phyloP scores from a whole-genome alignment of 202 grass and related monocot species.

The Dendrocalamus latiflorus region DNA sequence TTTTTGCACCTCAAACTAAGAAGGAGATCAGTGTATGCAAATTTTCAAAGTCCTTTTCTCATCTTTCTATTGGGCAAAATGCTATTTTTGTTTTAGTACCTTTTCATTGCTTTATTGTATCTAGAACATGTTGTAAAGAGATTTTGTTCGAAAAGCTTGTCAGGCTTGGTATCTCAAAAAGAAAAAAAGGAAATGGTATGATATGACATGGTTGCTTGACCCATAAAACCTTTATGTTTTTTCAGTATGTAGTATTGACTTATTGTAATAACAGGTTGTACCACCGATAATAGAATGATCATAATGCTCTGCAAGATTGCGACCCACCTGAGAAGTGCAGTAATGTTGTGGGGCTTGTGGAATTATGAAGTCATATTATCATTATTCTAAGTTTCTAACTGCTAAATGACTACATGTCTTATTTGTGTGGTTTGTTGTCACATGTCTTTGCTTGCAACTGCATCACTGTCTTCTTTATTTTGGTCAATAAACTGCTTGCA shows the following conservation, averaged over 20 bases:
- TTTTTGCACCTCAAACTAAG: slow-evolving; percentile 92
- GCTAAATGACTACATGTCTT: background rate
- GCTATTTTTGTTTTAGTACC: background rate
- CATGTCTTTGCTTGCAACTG: background rate
- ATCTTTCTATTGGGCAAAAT: background rate
- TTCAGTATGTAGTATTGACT: background rate
- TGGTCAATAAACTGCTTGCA: background rate
- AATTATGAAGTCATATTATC: background rate
- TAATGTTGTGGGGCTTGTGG: background rate
- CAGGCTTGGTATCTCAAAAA: background rate
- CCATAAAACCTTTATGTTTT: background rate
- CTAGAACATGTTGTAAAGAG: background rate
- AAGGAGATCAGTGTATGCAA: slow-evolving; percentile 95
- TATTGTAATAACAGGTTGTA: background rate
- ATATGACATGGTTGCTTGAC: background rate
- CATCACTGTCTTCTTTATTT: background rate
- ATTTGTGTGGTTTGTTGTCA: background rate
- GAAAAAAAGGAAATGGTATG: background rate
- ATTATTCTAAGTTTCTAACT: background rate
- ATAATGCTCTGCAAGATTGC: background rate
- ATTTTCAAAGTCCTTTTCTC: background rate
- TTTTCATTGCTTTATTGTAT: background rate
- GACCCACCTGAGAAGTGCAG: background rate
- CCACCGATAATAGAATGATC: background rate
- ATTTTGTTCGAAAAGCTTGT: background rate